These are phyloP conservation scores for Debaryomycetaceae sp. DNA, from an alignment of 1,139 yeast species.

Conservation along the genomic window DNA sequence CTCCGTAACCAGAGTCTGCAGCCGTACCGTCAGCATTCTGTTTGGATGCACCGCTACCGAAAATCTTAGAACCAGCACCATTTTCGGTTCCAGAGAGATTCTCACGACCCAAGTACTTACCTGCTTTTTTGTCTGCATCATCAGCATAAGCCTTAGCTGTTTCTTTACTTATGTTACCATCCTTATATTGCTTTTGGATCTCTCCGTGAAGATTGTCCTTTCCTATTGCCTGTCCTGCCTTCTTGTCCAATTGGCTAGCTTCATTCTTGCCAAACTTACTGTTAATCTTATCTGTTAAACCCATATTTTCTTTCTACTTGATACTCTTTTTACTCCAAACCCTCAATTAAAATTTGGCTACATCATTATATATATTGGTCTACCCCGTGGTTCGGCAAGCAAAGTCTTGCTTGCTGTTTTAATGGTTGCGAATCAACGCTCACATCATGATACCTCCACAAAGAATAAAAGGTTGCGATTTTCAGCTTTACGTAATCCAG, in stretches of 20 bases:
- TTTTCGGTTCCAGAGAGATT: conserved; percentile 26
- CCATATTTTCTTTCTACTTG: conserved; percentile 19
- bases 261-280: conserved; percentile 27
- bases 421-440: not conserved
- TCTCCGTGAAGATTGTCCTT: conserved; percentile 23
- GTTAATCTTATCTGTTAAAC: conserved; percentile 33
- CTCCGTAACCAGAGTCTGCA: conserved; percentile 1
- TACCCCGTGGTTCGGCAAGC: no score
- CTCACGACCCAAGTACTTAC: conserved; percentile 24
- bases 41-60: conserved; percentile 8
- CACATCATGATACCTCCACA: not conserved
- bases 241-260: conserved; percentile 14
- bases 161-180: conserved; percentile 27
- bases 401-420: not conserved
- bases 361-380: no score
- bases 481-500: not conserved
- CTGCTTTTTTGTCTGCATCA: conserved; percentile 26
- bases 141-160: conserved; percentile 26
- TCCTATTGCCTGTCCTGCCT: conserved; percentile 20
- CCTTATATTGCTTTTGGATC: conserved; percentile 23
- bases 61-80: conserved; percentile 25
- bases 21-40: conserved; percentile 6
- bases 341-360: no score
- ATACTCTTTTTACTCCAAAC: no score
- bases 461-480: not conserved